These are phyloP conservation scores for Coffea canephora DNA, from an alignment of 257 asterid species.

Conservation along the genomic window DNA sequence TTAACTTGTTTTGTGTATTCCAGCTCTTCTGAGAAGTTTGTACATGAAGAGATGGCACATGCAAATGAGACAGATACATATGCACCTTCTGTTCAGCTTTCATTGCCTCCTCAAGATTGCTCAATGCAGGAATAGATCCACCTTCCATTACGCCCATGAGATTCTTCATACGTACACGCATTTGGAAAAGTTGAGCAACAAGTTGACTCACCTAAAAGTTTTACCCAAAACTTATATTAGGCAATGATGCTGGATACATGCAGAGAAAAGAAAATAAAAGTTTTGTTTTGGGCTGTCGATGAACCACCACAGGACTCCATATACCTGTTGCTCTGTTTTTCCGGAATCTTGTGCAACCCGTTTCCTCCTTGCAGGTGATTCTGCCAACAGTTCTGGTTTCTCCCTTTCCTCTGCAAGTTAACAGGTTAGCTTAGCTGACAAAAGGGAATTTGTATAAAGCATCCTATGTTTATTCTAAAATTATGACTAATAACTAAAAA, in stretches of 20 bases:
- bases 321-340: conserved; percentile 94
- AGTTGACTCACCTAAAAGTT: conserved; percentile 75
- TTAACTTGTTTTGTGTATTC: background rate
- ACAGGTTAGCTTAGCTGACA: conserved; percentile 13
- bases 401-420: conserved; percentile 86
- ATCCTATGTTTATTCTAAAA: background rate
- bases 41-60: background rate
- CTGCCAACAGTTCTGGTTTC: conserved; percentile 91
- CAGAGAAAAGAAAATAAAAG: background rate
- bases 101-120: conserved; percentile 84
- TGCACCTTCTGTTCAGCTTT: conserved; percentile 74
- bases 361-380: conserved; percentile 72
- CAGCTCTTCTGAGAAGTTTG: background rate
- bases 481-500: no score
- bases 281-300: background rate
- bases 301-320: background rate
- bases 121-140: conserved; percentile 83
- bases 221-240: background rate
- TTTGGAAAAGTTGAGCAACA: conserved; percentile 94
- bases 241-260: background rate
- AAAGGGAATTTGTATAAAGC: background rate
- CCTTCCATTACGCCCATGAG: conserved; percentile 95
- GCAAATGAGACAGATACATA: background rate
- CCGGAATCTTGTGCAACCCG: conserved; percentile 87
- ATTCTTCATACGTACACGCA: conserved; percentile 97